These are phyloP conservation scores for Starmerella kuoi DNA, from an alignment of 805 yeast genomes.

Conservation along the genomic window DNA sequence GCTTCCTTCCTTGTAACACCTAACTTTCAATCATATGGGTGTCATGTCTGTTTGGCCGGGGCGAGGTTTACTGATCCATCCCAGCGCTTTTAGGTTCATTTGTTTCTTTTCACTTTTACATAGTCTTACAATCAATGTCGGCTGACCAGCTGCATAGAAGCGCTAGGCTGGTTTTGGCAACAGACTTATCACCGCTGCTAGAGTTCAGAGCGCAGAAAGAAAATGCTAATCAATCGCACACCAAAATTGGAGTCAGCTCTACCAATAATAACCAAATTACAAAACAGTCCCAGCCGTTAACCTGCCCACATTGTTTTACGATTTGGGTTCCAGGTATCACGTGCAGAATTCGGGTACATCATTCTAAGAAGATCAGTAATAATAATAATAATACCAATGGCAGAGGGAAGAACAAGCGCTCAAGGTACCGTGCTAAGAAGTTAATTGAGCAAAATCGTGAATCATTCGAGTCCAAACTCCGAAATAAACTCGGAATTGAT, in stretches of 20 bases:
- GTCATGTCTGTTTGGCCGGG: too few relatives aligned
- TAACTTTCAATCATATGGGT: too few relatives aligned
- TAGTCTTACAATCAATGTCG: too few relatives aligned
- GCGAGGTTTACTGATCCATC: too few relatives aligned
- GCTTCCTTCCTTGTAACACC: too few relatives aligned
- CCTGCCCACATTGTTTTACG: conserved; percentile 16
- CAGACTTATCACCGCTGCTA: conserved; percentile 3
- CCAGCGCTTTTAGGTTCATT: too few relatives aligned
- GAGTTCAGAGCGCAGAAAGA: not conserved
- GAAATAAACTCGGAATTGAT: not conserved
- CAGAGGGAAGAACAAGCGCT: conserved; percentile 1
- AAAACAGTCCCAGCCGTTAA: not conserved
- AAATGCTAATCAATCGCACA: not conserved
- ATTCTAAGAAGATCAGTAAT: not conserved
- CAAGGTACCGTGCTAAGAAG: not conserved
- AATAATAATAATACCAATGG: not conserved
- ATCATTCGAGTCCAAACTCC: conserved; percentile 1
- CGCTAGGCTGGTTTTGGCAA: too few relatives aligned
- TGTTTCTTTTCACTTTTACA: too few relatives aligned
- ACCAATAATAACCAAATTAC: too few relatives aligned
- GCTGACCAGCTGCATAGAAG: too few relatives aligned
- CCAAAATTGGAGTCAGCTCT: too few relatives aligned
- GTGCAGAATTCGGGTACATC: conserved; percentile 5
- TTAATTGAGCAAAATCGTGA: not conserved
- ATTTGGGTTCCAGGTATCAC: conserved; percentile 21